Base-by-base conservation (phyloP, 1,139 yeast genomes). In the Arxiozyma slooffiae region DNA sequence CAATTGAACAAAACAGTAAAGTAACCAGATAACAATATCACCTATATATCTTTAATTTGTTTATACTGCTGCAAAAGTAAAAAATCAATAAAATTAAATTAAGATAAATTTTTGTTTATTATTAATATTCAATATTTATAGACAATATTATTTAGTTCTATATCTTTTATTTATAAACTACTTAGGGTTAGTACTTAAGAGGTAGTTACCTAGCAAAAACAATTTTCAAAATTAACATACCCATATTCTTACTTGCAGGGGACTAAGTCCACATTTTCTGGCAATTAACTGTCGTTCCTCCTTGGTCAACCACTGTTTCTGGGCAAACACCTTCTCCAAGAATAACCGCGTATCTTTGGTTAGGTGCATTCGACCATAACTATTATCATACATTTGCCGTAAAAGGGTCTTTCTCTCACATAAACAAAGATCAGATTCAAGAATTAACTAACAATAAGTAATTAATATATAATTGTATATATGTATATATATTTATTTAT, bases 31-130 rank as follows among this genome's bases (percentile, higher is more conserved):
- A 42, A 42, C 45, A 42, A 26, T 24, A 42, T 30, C 30, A 42
- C 36, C 38, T 42, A 42, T 20, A 42, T 42, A 42, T 30, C 45
- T 42, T 42, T 42, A 42, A 47, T 47, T 47, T 42, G 45, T 47
- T 41, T 47, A 47, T 47, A 47, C 49, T 47, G 49, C 45, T 4
- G 59, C 60, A 42, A 58, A 56, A 40, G 57, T 26, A 26, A 26
- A 26, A 14, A 26, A 26, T 26, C 34, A 26, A n/a, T n/a, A n/a
- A 26, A 26, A 26, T 9, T 9, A 26, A 26, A 26, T 26, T 8
- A 26, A 26, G 3, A 26, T 26, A 26, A 26, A 26, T 26, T 26
- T 23, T 23, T 5, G 7, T 23, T 6, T 23, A 23, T 23, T 23
- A 23, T 23, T 23, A 23, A 23, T 23, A 23, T 7, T 23, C 3